Percentiles rank a stretch among this genome's conserved stretches.
These are phyloP conservation scores for Neodidymelliopsis sp. DNA, from an alignment of 2,329 filamentous ascomycete genomes.

Conservation along the genomic window DNA sequence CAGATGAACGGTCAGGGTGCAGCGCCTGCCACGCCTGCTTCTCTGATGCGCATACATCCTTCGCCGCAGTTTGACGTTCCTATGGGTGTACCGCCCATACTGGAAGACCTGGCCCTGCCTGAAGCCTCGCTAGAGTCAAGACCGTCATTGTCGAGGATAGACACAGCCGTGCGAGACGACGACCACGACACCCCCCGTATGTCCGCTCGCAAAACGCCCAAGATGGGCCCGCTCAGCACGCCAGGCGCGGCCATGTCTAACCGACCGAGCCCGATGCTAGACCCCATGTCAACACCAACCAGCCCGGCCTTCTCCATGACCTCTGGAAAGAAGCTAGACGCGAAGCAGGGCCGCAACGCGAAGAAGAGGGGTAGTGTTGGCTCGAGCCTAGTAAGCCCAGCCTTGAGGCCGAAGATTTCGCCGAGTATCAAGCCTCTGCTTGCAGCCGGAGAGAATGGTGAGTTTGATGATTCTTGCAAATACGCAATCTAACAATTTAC, in stretches of 20 bases:
- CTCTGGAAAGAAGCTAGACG: conserved; percentile 39
- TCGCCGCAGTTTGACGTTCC: conserved; percentile 43
- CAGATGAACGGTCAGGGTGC: conserved; percentile 43
- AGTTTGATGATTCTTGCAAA: conserved; percentile 34
- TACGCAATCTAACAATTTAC: conserved; percentile 23
- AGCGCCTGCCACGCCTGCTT: conserved; percentile 76
- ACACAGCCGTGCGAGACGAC: conserved; percentile 59
- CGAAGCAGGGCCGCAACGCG: conserved; percentile 37
- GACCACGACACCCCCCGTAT: conserved; percentile 64
- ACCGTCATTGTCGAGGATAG: conserved; percentile 59
- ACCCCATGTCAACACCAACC: conserved; percentile 61
- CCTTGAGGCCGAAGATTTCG: conserved; percentile 86
- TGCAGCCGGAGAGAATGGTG: conserved; percentile 66
- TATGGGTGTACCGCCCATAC: conserved; percentile 36
- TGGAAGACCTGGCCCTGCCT: conserved; percentile 75
- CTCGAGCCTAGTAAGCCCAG: conserved; percentile 78
- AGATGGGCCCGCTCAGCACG: conserved; percentile 65
- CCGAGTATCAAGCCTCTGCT: conserved; percentile 93
- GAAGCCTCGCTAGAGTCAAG: conserved; percentile 64
- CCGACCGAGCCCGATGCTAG: conserved; percentile 60
- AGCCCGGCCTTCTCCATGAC: conserved; percentile 43
- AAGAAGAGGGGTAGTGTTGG: conserved; percentile 64
- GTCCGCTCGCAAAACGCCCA: conserved; percentile 73
- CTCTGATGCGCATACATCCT: conserved; percentile 71
- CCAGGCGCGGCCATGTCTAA: conserved; percentile 44